Evolutionary conservation across 2,329 filamentous ascomycete genomes (phyloP).

Genomic region (Talaromyces funiculosus): DNA sequence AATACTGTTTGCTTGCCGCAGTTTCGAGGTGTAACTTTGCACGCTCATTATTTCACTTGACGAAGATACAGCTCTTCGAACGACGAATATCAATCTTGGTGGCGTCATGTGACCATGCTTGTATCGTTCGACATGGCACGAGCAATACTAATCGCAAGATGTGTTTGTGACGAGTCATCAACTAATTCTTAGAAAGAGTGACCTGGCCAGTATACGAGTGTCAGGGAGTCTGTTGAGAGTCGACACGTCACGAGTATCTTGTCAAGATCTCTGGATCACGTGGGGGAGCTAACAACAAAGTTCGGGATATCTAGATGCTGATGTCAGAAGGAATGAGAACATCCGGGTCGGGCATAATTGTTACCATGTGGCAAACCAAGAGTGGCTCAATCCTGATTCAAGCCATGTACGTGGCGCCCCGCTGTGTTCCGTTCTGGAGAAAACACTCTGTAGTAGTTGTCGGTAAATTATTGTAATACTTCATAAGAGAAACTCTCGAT

Average conservation of each 20-base stretch:
- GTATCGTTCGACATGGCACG: background rate
- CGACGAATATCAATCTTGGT: background rate
- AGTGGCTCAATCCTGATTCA: background rate
- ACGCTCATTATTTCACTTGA: background rate
- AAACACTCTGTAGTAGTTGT: no score
- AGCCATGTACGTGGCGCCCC: background rate
- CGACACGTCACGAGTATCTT: background rate
- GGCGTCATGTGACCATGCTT: background rate
- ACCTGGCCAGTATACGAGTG: background rate
- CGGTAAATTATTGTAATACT: background rate
- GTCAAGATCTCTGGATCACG: background rate
- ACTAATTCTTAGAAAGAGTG: background rate
- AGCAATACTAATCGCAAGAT: background rate
- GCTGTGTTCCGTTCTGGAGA: background rate
- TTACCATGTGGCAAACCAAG: slow-evolving; percentile 3
- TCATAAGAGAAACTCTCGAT: background rate
- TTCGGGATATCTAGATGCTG: background rate
- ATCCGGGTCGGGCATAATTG: slow-evolving; percentile 6
- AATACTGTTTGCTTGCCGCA: background rate
- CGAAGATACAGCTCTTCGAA: background rate
- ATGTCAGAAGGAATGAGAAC: slow-evolving; percentile 2
- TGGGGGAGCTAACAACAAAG: background rate
- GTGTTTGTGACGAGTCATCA: background rate
- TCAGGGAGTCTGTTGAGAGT: background rate
- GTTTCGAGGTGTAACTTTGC: background rate